Conservation (phyloP, 2,329 filamentous ascomycete genomes). For the Cladosporium halotolerans region DNA sequence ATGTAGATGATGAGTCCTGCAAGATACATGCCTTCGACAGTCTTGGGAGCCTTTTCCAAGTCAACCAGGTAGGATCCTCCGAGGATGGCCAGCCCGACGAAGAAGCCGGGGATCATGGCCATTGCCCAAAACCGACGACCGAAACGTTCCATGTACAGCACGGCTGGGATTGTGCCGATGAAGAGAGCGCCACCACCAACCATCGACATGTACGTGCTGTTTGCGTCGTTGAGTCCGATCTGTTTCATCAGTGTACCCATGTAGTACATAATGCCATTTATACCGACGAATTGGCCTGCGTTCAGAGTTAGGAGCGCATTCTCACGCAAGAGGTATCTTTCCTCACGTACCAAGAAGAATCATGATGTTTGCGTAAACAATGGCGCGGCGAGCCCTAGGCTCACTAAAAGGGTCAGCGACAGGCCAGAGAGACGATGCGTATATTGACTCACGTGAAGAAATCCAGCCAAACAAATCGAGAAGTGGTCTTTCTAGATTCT, state of each 20-base stretch:
- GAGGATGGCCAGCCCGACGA: conserved; percentile 60
- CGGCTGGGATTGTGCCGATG: conserved; percentile 27
- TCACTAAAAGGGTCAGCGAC: conserved; percentile 28
- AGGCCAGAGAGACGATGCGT: too few relatives aligned
- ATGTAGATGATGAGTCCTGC: conserved; percentile 63
- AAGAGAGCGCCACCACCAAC: conserved; percentile 62
- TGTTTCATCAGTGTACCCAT: conserved; percentile 59
- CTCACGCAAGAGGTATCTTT: conserved; percentile 53
- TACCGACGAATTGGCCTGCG: not conserved
- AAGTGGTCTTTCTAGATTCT: conserved; percentile 45
- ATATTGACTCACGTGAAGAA: conserved; percentile 51
- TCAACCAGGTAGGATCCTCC: conserved; percentile 53
- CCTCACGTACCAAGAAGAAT: conserved; percentile 65
- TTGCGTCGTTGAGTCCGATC: conserved; percentile 58
- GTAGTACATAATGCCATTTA: conserved; percentile 50
- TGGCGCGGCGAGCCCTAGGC: conserved; percentile 57
- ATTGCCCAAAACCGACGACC: conserved; percentile 71
- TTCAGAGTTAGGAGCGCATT: conserved; percentile 21
- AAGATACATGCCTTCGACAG: conserved; percentile 51
- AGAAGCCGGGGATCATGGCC: conserved; percentile 35
- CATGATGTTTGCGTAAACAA: conserved; percentile 65
- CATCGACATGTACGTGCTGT: conserved; percentile 62
- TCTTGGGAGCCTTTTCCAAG: conserved; percentile 25
- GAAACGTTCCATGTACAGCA: conserved; percentile 63
- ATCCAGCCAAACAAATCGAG: conserved; percentile 63